A percentile compares a stretch with the other conserved stretches of the same genome.
Evolutionary conservation across 768 basidiomycete genomes (phyloP).

Genomic region (Boletus coccyginus): DNA sequence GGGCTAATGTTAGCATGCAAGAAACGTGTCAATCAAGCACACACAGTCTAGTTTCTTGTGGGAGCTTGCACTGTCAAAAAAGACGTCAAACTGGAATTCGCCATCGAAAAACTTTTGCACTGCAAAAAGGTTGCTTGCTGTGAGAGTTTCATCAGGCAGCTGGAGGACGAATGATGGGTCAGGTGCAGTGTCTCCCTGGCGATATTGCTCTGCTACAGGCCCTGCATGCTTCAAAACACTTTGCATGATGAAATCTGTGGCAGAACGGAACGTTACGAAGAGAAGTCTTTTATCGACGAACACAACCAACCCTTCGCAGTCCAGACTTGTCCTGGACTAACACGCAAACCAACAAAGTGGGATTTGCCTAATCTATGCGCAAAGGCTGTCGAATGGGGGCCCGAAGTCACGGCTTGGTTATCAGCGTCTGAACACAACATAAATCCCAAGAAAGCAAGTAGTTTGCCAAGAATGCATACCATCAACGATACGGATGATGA

Average conservation of each 20-base stretch:
- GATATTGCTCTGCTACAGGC: constrained; percentile 52
- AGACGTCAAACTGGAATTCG: constrained; percentile 85
- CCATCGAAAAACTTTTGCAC: constrained; percentile 87
- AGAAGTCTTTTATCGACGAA: background rate
- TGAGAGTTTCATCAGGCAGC: constrained; percentile 69
- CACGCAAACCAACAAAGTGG: constrained; percentile 61
- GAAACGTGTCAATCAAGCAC: constrained; percentile 21
- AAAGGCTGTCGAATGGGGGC: constrained; percentile 58
- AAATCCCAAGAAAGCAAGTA: background rate
- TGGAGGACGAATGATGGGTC: constrained; percentile 81
- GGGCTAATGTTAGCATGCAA: background rate
- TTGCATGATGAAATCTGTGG: constrained; percentile 59
- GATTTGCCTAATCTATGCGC: constrained; percentile 64
- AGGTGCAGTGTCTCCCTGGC: constrained; percentile 46
- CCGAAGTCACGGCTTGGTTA: constrained; percentile 53
- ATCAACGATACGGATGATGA: constrained; percentile 75
- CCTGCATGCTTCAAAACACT: constrained; percentile 58
- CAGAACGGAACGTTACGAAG: background rate
- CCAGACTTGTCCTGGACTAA: constrained; percentile 72
- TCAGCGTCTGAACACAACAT: constrained; percentile 46
- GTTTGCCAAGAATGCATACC: constrained; percentile 40
- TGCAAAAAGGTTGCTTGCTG: constrained; percentile 77
- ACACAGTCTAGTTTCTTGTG: constrained; percentile 64
- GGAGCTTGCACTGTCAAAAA: constrained; percentile 75
- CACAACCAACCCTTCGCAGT: constrained; percentile 65